Conservation (phyloP, 1,284 basidiomycete genomes). For the Leccinum solheimii region DNA sequence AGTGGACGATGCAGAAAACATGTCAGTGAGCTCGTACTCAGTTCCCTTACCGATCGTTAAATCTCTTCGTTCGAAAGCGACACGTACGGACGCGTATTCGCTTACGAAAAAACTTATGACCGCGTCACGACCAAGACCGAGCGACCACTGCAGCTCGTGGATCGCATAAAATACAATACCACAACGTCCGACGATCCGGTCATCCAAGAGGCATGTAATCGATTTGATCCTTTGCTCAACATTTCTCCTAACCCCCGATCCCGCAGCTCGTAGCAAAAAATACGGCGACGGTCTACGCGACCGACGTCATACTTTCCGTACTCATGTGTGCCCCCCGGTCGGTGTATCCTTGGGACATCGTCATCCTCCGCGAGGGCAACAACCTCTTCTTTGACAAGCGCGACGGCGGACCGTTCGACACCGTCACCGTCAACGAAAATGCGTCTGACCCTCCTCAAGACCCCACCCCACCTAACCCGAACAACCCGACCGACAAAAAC, state of each 20-base stretch:
- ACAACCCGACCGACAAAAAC: slow-evolving; percentile 68
- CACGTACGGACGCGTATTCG: slow-evolving; percentile 86
- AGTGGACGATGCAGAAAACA: slow-evolving; percentile 85
- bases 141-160: slow-evolving; percentile 86
- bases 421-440: slow-evolving; percentile 98
- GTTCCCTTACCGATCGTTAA: slow-evolving; percentile 1
- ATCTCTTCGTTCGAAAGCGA: slow-evolving; percentile 50
- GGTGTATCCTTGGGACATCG: slow-evolving; percentile 99
- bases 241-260: slow-evolving; percentile 1
- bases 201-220: slow-evolving; percentile 72
- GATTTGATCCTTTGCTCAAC: not conserved
- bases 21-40: slow-evolving; percentile 55
- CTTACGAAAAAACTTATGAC: slow-evolving; percentile 96
- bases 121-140: slow-evolving; percentile 94
- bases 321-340: slow-evolving; percentile 96
- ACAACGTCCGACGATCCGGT: slow-evolving; percentile 98
- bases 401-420: slow-evolving; percentile 96
- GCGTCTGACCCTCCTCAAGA: slow-evolving; percentile 94
- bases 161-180: slow-evolving; percentile 96
- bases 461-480: slow-evolving; percentile 72
- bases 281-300: slow-evolving; percentile 87
- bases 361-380: slow-evolving; percentile 91
- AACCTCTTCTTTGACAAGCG: slow-evolving; percentile 98
- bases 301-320: slow-evolving; percentile 93
- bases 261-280: slow-evolving; percentile 74